These are phyloP conservation scores for Circinella minor DNA, from an alignment of 371 early-diverging fungal species.

Conservation along the genomic window DNA sequence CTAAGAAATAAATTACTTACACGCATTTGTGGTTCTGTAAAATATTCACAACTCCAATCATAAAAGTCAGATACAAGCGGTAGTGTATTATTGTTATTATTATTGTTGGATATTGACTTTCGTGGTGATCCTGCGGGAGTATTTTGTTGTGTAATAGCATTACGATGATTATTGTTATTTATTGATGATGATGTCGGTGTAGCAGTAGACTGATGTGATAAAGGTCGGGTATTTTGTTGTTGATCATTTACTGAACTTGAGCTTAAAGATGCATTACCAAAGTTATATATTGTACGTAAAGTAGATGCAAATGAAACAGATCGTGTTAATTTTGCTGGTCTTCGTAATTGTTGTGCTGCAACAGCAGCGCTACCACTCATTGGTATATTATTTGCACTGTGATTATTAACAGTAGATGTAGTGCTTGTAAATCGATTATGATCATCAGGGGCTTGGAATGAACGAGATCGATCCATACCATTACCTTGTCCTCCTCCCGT, in stretches of 20 bases:
- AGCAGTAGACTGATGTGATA: not conserved
- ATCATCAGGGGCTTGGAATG: conserved; percentile 27
- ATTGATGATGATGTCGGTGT: not conserved
- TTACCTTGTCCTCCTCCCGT: not conserved
- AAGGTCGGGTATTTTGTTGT: conserved; percentile 20
- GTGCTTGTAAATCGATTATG: conserved; percentile 16
- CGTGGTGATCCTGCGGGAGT: conserved; percentile 13
- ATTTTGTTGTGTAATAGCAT: conserved; percentile 11
- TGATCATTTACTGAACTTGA: conserved; percentile 19
- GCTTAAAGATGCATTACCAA: conserved; percentile 35
- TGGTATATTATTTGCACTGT: conserved; percentile 2
- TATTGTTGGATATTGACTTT: not conserved
- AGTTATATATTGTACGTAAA: conserved; percentile 53
- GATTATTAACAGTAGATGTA: conserved; percentile 3
- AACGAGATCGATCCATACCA: conserved; percentile 30
- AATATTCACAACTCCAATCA: conserved; percentile 88
- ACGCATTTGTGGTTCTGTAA: conserved; percentile 89
- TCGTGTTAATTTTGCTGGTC: conserved; percentile 45
- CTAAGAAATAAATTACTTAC: conserved; percentile 33
- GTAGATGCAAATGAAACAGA: conserved; percentile 58
- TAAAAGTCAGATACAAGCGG: conserved; percentile 71
- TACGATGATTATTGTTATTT: conserved; percentile 2
- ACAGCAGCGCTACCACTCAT: conserved; percentile 16
- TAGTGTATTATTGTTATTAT: conserved; percentile 24
- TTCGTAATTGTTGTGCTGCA: conserved; percentile 15